Conservation (phyloP, 2,329 filamentous ascomycete species). For the Hypoxylon sp. region DNA sequence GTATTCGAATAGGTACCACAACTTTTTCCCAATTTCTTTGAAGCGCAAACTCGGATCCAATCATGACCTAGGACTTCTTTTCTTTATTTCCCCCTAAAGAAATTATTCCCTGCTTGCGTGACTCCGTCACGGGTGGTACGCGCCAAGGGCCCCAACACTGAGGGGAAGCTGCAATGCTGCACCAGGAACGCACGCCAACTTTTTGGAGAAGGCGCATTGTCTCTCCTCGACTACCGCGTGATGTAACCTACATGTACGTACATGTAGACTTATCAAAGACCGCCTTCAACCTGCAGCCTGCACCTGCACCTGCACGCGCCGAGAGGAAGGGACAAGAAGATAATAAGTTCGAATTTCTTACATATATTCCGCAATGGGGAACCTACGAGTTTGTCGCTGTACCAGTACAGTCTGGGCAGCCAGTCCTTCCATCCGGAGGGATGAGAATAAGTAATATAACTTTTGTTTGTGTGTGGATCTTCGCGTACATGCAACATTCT, state of each 20-base stretch:
- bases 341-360: constrained; percentile 6
- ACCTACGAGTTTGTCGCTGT: background rate
- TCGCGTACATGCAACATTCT: constrained; percentile 25
- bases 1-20: constrained; percentile 10
- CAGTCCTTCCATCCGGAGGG: constrained; percentile 21
- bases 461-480: constrained; percentile 33
- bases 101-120: constrained; percentile 28
- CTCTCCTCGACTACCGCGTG: constrained; percentile 30
- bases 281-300: constrained; percentile 4
- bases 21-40: constrained; percentile 10
- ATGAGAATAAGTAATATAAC: constrained; percentile 26
- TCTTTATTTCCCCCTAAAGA: constrained; percentile 15
- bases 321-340: constrained; percentile 17
- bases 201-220: constrained; percentile 37
- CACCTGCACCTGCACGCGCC: constrained; percentile 19
- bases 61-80: constrained; percentile 8
- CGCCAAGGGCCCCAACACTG: constrained; percentile 35
- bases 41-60: constrained; percentile 30
- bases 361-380: constrained; percentile 18
- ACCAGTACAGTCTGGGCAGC: background rate
- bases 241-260: constrained; percentile 29
- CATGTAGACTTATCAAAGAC: constrained; percentile 23
- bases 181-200: constrained; percentile 6
- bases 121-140: constrained; percentile 36
- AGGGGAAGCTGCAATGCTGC: constrained; percentile 29